Evolutionary conservation across 495 filamentous ascomycete genomes (phyloP), one percentile per base, ranked within the genome.

Genomic region (Penicillium ochrochloron): DNA sequence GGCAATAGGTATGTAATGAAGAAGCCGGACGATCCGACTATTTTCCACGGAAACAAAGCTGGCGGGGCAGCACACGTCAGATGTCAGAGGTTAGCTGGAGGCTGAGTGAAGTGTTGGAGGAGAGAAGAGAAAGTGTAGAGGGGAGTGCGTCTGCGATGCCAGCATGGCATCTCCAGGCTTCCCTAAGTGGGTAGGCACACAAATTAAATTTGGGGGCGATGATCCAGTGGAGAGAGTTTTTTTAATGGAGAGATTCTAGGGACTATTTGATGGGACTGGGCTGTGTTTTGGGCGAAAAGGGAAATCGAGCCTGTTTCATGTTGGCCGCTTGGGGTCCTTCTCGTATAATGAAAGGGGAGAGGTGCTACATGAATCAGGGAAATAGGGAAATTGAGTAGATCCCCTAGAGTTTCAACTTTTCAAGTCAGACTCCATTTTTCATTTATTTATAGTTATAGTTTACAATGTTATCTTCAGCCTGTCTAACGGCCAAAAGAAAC

Each of bases 171-270:
- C 57, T 60, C 61, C 51, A 56, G 44, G 44, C 19, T 48, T 62
- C 46, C 60, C 41, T 54, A 53, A 63, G 42, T 59, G 63, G 61
- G 39, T 37, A 34, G 55, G 54, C 25, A 65, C 25, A 65, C 50
- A 58, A 66, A 67, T 66, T 65, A 67, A 69, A 66, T 48, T 48
- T 65, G 69, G 69, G 69, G 69, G 68, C 60, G 60, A 66, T 70
- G 39, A 25, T 62, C 59, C 25, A 59, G 60, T 66, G 63, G 69
- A 60, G 63, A 66, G 62, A 56, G 6, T 57, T 53, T 62, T 31
- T 9, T 33, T 9, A 33, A 35, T 44, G 9, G n/a, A 39, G 44
- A 59, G 34, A 51, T 50, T 54, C 59, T 17, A 65, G 56, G 65
- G 59, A 41, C 21, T 7, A 7, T 33, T 6, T 23, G 44, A 25